These are phyloP conservation scores for Stellera chamaejasme DNA, from an alignment of 345 rosid genomes.

Conservation along the genomic window DNA sequence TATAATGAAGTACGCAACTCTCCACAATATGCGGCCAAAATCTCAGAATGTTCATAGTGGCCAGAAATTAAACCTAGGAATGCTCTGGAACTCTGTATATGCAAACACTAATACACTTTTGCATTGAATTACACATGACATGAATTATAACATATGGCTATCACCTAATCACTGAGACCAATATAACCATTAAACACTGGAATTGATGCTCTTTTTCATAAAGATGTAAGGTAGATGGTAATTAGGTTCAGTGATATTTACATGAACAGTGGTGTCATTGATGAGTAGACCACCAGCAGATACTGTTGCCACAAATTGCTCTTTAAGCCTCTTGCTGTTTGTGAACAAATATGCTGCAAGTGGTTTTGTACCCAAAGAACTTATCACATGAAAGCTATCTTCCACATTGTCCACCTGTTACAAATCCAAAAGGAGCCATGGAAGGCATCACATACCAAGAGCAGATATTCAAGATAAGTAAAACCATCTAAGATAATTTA, in stretches of 20 bases:
- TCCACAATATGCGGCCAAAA: no score
- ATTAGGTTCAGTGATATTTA: conserved; percentile 15
- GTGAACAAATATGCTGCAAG: conserved; percentile 93
- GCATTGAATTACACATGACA: no score
- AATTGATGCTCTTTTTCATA: not conserved
- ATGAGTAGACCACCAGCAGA: conserved; percentile 82
- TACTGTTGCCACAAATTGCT: conserved; percentile 55
- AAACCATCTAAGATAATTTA: not conserved
- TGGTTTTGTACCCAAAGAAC: conserved; percentile 72
- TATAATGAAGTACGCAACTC: no score
- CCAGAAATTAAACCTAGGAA: no score
- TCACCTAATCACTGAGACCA: no score
- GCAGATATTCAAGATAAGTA: no score
- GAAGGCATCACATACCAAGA: not conserved
- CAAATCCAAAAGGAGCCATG: not conserved
- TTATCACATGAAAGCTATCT: conserved; percentile 66
- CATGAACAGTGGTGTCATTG: conserved; percentile 85
- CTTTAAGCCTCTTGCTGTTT: conserved; percentile 55
- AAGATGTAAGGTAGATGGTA: not conserved
- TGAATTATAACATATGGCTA: no score
- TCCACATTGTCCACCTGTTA: conserved; percentile 71
- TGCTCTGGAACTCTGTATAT: no score
- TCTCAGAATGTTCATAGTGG: no score
- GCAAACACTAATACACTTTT: no score
- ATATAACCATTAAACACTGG: no score